Base-by-base conservation (phyloP, 163 green algal genomes). In the Chlorella variabilis region DNA sequence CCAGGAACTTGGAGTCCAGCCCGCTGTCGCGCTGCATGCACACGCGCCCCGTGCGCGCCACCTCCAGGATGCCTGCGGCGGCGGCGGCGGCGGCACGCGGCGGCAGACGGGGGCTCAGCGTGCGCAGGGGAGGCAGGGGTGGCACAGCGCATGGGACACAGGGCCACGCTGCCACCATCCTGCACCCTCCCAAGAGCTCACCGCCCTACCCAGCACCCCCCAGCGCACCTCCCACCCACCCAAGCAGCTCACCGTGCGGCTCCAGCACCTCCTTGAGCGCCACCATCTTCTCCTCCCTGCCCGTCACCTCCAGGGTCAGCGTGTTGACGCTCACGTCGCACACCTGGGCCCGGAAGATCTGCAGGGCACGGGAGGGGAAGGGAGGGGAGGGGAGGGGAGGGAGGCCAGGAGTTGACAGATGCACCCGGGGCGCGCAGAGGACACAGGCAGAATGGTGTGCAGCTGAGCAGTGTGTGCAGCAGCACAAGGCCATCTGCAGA, bases 21-120 rank as follows among this genome's bases (percentile, higher is more conserved):
- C 93, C 92, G n/a, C 88, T 95, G 65, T 98, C 94, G 31, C 96
- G 90, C 0, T 80, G 45, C 65, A 98, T 89, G 0, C 94, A 93
- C 34, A 98, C 89, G 11, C 93, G 88, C 6, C 96, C 96, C 3
- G 96, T 99, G 63, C 96, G 87, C 0, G 96, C 96, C 41, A 98
- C 92, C 89, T 99, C 97, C 39, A 99, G 80, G 65, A 99, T 96
- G 81, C 95, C 92, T 96, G 84, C 81, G 80, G 21, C 45, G 11
- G 45, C n/a, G n/a, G n/a, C n/a, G n/a, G n/a, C n/a, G n/a, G n/a
- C n/a, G n/a, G n/a, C n/a, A n/a, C n/a, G 27, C 4, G 9, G 58
- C 18, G 7, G 23, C 33, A 15, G 25, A 70, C 20, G 17, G 6
- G 33, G 71, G 23, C 34, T 31, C 36, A 4, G 21, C 6, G 45